Conservation (phyloP, 768 basidiomycete species). For the Suillus decipiens region DNA sequence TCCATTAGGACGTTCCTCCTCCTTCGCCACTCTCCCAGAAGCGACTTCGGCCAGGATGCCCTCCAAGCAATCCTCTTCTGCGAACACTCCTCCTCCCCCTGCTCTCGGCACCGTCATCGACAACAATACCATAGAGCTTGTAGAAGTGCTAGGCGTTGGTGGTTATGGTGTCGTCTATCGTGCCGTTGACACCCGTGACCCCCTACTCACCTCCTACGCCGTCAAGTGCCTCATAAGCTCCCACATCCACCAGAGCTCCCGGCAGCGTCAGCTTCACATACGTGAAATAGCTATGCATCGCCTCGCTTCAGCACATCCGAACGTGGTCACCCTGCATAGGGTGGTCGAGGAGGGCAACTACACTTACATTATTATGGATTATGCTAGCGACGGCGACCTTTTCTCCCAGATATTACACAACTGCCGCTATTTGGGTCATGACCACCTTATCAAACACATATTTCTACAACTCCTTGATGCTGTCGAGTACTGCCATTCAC, state of each 20-base stretch:
- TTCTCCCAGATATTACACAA: slow-evolving; percentile 84
- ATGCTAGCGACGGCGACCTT: slow-evolving; percentile 86
- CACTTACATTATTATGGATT: slow-evolving; percentile 94
- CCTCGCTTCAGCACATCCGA: slow-evolving; percentile 70
- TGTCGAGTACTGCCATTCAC: slow-evolving; percentile 88
- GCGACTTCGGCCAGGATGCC: slow-evolving; percentile 29
- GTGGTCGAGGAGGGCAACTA: slow-evolving; percentile 80
- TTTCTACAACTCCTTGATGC: slow-evolving; percentile 94
- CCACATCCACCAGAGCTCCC: slow-evolving; percentile 41
- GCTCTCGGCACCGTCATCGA: slow-evolving; percentile 81
- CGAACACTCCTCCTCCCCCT: slow-evolving; percentile 48
- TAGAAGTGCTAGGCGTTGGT: slow-evolving; percentile 86
- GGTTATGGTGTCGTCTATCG: slow-evolving; percentile 97
- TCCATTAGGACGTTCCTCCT: slow-evolving; percentile 25
- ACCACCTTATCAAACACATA: slow-evolving; percentile 81
- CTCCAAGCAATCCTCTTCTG: slow-evolving; percentile 32
- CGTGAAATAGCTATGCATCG: slow-evolving; percentile 87
- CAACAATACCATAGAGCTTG: slow-evolving; percentile 76
- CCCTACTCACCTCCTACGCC: slow-evolving; percentile 64
- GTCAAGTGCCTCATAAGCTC: slow-evolving; percentile 87
- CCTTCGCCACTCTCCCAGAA: slow-evolving; percentile 15
- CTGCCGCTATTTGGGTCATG: slow-evolving; percentile 80
- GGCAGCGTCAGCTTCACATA: slow-evolving; percentile 76
- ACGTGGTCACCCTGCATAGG: slow-evolving; percentile 87
- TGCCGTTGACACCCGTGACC: slow-evolving; percentile 62